Conservation (phyloP, 345 rosid species). For the Bruguiera parviflora region DNA sequence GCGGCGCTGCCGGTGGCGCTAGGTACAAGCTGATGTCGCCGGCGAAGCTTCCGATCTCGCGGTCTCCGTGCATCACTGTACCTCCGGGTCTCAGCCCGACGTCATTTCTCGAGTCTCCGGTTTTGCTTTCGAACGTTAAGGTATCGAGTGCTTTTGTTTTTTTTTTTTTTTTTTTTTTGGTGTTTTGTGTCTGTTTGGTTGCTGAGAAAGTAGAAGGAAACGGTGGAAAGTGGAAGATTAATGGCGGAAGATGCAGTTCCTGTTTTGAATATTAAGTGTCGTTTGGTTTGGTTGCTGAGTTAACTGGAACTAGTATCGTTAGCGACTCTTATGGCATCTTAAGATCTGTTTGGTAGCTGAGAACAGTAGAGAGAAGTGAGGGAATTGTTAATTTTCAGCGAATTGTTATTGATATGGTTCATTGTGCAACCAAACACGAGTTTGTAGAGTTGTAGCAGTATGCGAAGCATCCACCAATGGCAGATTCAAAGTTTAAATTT, state of each 20-base stretch:
- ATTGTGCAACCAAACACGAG: not conserved
- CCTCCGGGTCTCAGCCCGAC: conserved; percentile 93
- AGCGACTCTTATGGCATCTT: not conserved
- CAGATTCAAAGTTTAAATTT: conserved; percentile 4
- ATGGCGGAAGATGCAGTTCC: not conserved
- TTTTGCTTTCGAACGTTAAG: conserved; percentile 88
- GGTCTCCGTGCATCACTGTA: conserved; percentile 66
- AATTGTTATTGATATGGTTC: not conserved
- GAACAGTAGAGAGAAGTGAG: conserved; percentile 6
- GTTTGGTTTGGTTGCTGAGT: conserved; percentile 17
- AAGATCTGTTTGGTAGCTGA: conserved; percentile 29
- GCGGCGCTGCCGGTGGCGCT: conserved; percentile 40
- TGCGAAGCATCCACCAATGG: conserved; percentile 11
- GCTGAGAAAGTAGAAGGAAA: not conserved
- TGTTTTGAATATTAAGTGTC: not conserved
- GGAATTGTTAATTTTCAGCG: not conserved
- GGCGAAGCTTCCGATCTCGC: conserved; percentile 96
- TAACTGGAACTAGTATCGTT: conserved; percentile 17
- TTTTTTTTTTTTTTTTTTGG: not conserved
- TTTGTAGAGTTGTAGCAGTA: not conserved
- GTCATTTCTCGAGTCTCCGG: conserved; percentile 92
- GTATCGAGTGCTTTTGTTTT: conserved; percentile 23
- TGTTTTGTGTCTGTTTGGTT: conserved; percentile 11
- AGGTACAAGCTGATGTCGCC: conserved; percentile 98
- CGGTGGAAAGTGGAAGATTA: not conserved